Conservation (phyloP, 2,329 filamentous ascomycete genomes). For the Ophiostoma populinum region DNA sequence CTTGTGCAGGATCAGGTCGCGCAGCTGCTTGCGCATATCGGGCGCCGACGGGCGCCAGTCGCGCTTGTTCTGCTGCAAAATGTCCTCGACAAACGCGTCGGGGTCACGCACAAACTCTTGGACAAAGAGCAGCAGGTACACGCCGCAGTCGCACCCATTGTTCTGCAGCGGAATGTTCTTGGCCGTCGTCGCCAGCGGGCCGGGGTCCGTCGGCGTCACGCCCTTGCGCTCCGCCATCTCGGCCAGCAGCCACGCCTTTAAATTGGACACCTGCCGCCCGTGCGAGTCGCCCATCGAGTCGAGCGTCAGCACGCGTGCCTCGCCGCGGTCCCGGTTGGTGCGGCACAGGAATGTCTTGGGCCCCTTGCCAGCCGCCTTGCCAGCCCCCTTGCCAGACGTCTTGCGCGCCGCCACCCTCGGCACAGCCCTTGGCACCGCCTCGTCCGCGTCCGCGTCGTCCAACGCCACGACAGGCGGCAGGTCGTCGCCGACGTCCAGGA, state of each 20-base stretch:
- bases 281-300: slow-evolving; percentile 64
- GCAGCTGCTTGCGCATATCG: slow-evolving; percentile 45
- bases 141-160: slow-evolving; percentile 78
- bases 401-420: too few relatives aligned
- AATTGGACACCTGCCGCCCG: slow-evolving; percentile 41
- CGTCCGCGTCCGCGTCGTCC: not conserved
- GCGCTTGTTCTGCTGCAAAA: slow-evolving; percentile 41
- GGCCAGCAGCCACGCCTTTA: slow-evolving; percentile 60
- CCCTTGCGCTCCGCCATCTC: slow-evolving; percentile 51
- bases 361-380: too few relatives aligned
- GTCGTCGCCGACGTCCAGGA: not conserved
- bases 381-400: too few relatives aligned
- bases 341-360: slow-evolving; percentile 7
- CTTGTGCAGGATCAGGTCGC: slow-evolving; percentile 46
- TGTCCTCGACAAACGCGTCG: slow-evolving; percentile 45
- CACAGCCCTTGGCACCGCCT: too few relatives aligned
- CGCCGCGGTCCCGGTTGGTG: slow-evolving; percentile 28
- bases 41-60: slow-evolving; percentile 38
- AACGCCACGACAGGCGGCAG: too few relatives aligned
- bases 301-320: slow-evolving; percentile 64
- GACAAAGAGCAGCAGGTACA: slow-evolving; percentile 74
- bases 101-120: slow-evolving; percentile 66
- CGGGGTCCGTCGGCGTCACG: slow-evolving; percentile 21
- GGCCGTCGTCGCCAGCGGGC: slow-evolving; percentile 42
- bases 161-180: slow-evolving; percentile 60